Conservation (phyloP, 2,329 filamentous ascomycete species). For the Cadophora sp. region DNA sequence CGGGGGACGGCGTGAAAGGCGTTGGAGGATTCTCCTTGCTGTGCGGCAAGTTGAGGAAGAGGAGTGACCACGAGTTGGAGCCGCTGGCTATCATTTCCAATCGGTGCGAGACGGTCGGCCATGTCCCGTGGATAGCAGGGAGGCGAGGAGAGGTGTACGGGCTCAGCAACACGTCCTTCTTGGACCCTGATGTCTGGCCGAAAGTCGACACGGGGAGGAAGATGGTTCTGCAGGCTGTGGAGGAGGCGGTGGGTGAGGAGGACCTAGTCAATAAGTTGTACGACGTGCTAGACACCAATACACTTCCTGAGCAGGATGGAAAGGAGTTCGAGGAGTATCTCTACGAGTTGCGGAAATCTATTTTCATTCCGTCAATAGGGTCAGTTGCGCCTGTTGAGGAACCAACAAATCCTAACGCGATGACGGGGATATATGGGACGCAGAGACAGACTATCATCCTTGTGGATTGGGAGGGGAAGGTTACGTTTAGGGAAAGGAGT, state of each 20-base stretch:
- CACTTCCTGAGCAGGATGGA: constrained; percentile 50
- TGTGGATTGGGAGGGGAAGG: constrained; percentile 68
- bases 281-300: constrained; percentile 61
- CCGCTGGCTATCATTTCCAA: constrained; percentile 69
- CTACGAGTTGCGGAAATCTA: constrained; percentile 60
- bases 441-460: constrained; percentile 69
- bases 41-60: constrained; percentile 63
- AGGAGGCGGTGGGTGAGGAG: constrained; percentile 53
- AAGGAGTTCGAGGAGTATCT: constrained; percentile 61
- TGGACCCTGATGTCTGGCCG: constrained; percentile 61
- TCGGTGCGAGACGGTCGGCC: constrained; percentile 56
- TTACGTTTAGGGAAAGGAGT: constrained; percentile 64
- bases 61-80: constrained; percentile 44
- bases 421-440: constrained; percentile 68
- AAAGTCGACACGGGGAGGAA: constrained; percentile 61
- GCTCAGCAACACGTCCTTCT: constrained; percentile 67
- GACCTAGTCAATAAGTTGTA: constrained; percentile 60
- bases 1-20: constrained; percentile 59
- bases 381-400: constrained; percentile 44
- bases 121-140: constrained; percentile 65
- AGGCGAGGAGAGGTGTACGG: constrained; percentile 60
- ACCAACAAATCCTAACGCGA: constrained; percentile 54
- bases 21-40: constrained; percentile 72
- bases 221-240: constrained; percentile 47
- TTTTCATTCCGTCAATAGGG: constrained; percentile 67